Evolutionary conservation across 257 asterid species (phyloP), one percentile per base, ranked within the genome.

Genomic region (Forsythia suspensa): DNA sequence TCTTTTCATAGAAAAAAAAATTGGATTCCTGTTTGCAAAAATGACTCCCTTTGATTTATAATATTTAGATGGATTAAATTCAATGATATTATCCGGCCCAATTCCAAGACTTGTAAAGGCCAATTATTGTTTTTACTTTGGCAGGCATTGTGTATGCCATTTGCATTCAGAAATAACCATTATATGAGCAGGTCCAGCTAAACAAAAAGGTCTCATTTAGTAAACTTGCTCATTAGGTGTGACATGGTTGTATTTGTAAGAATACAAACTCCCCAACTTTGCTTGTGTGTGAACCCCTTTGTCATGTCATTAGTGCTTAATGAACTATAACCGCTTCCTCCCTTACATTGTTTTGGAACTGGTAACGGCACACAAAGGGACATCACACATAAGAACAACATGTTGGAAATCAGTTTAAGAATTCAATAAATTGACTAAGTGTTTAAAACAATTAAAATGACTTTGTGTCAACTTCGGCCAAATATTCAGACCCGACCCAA

Each of bases 141-240:
- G 77, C 76, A 37, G 55, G 67, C n/a, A 3, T 15, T 51, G 16
- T 52, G 8, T 52, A 18, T 52, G 63, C 63, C 21, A 18, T 18
- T 52, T 52, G 61, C 6, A 52, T 52, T 52, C 63, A 52, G 24
- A 16, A 52, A 55, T 42, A 55, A 55, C 29, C 65, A 18, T 52
- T 15, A 24, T 29, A 69, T 73, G 21, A 52, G 79, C 61, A 9
- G n/a, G 74, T 76, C 42, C 81, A 65, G 48, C 7, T 29, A 48
- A 76, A 75, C 18, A n/a, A 21, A 51, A 77, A 5, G 12, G 46
- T 44, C 34, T 21, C 20, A 59, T 20, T 13, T 7, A 18, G 40
- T 21, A 78, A 80, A 71, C 44, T 52, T 72, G 41, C 43, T 18
- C 63, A 55, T n/a, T 55, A 55, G 24, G 63, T 55, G 29, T 6